phyloP scores from a whole-genome alignment of 108 stramenopile genomes.

The Conticribra guillardii region DNA sequence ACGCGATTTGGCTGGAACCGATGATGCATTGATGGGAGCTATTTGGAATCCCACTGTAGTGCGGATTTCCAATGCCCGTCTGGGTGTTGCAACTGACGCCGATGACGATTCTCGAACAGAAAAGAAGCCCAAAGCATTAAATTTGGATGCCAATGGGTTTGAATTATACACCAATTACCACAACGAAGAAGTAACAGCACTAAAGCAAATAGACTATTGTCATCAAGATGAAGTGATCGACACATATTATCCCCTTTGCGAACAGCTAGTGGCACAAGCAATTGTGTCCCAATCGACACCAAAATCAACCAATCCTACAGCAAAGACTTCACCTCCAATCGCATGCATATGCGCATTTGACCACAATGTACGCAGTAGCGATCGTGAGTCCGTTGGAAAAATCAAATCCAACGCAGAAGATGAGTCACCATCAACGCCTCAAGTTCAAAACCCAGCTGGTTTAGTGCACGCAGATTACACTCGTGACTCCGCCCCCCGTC shows the following conservation, averaged over 20 bases:
- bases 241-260: conserved; percentile 59
- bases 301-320: not conserved
- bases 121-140: not conserved
- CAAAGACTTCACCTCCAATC: conserved; percentile 16
- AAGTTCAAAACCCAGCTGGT: conserved; percentile 52
- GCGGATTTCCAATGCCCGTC: conserved; percentile 43
- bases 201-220: conserved; percentile 48
- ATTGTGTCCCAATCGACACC: not conserved
- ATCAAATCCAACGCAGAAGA: conserved; percentile 19
- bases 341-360: conserved; percentile 57
- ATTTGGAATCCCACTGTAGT: conserved; percentile 49
- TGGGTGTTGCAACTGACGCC: not conserved
- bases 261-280: conserved; percentile 28
- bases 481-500: conserved; percentile 53
- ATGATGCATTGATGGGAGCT: conserved; percentile 45
- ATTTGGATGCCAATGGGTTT: conserved; percentile 53
- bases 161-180: conserved; percentile 20
- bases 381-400: conserved; percentile 20
- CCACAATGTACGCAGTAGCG: conserved; percentile 61
- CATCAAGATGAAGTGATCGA: conserved; percentile 53
- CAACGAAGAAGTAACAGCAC: conserved; percentile 1
- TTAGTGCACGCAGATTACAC: conserved; percentile 73
- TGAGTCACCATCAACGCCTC: conserved; percentile 8
- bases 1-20: conserved; percentile 47
- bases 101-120: not conserved